phyloP scores from a whole-genome alignment of 1,139 yeast species.

The Lodderomyces metapsilosis region DNA sequence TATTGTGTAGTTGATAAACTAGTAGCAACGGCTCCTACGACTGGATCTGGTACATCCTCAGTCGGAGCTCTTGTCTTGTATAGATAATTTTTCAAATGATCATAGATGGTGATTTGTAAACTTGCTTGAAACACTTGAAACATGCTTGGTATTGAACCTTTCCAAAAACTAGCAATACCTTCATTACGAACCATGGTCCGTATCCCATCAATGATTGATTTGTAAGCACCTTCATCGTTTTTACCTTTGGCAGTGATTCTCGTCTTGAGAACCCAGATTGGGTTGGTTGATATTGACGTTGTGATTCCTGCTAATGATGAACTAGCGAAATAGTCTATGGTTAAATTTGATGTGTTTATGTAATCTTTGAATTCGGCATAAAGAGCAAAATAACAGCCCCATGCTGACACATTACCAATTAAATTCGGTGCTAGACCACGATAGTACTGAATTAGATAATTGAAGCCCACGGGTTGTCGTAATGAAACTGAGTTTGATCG shows the following conservation, averaged over 20 bases:
- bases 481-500: background rate
- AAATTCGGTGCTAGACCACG: constrained; percentile 82
- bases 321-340: constrained; percentile 35
- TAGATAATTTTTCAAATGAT: constrained; percentile 53
- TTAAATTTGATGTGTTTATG: constrained; percentile 15
- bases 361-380: constrained; percentile 58
- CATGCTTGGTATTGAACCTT: constrained; percentile 79
- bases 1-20: constrained; percentile 53
- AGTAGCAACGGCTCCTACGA: background rate
- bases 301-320: constrained; percentile 63
- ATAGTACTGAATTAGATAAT: constrained; percentile 37
- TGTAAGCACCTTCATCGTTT: constrained; percentile 50
- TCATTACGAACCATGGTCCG: constrained; percentile 51
- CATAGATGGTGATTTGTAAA: constrained; percentile 82
- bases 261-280: constrained; percentile 91
- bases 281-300: constrained; percentile 80
- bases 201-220: constrained; percentile 57
- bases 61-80: too few relatives aligned
- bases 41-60: too few relatives aligned
- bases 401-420: constrained; percentile 79
- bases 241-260: constrained; percentile 68
- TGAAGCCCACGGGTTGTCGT: background rate
- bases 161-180: constrained; percentile 74
- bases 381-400: constrained; percentile 82
- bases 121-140: constrained; percentile 88